phyloP scores from a whole-genome alignment of 495 filamentous ascomycete species.

The Apodospora peruviana region DNA sequence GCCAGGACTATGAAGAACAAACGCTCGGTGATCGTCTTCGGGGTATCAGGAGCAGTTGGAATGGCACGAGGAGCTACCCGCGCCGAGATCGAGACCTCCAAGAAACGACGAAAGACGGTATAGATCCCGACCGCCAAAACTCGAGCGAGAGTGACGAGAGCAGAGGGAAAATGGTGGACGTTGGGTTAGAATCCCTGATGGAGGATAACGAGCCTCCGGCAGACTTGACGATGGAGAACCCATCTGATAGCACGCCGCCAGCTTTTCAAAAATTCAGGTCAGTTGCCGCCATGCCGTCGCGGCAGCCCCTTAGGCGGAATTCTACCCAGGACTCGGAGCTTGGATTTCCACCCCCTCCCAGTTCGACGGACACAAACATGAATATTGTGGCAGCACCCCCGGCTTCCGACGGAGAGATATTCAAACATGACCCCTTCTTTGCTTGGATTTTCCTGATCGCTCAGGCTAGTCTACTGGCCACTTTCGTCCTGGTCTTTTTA shows the following conservation, averaged over 20 bases:
- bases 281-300: slow-evolving; percentile 12
- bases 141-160: slow-evolving; percentile 47
- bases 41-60: slow-evolving; percentile 59
- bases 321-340: slow-evolving; percentile 24
- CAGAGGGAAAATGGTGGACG: slow-evolving; percentile 74
- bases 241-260: slow-evolving; percentile 62
- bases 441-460: slow-evolving; percentile 85
- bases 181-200: slow-evolving; percentile 67
- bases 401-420: slow-evolving; percentile 39
- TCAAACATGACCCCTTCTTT: slow-evolving; percentile 80
- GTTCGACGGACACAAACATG: slow-evolving; percentile 17
- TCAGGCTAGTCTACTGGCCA: slow-evolving; percentile 74
- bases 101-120: slow-evolving; percentile 40
- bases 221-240: slow-evolving; percentile 51
- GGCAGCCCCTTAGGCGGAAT: slow-evolving; percentile 18
- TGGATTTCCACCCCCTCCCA: slow-evolving; percentile 14
- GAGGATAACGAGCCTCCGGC: slow-evolving; percentile 55
- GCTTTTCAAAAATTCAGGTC: slow-evolving; percentile 75
- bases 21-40: slow-evolving; percentile 36
- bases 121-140: slow-evolving; percentile 23
- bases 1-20: slow-evolving; percentile 45
- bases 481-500: slow-evolving; percentile 79
- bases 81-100: slow-evolving; percentile 15
- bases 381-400: slow-evolving; percentile 15
- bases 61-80: slow-evolving; percentile 40